Base-by-base conservation (phyloP, 2,329 filamentous ascomycete genomes). In the Didymosphaeria variabile region DNA sequence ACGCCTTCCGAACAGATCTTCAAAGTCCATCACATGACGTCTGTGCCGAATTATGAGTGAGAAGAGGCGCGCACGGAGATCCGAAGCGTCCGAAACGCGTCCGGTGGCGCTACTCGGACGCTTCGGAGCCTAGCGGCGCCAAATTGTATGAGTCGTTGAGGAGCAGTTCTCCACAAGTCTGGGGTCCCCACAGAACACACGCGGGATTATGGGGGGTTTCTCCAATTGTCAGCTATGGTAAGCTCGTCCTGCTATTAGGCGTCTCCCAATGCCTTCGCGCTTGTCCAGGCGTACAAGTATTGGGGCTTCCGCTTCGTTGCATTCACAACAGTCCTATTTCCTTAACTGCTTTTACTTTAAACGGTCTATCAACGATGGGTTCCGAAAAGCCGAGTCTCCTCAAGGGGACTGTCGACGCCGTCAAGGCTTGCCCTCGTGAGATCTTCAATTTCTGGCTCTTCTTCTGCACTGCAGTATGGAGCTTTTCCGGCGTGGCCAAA, bases 391-490 rank as follows among this genome's bases (percentile, higher is more conserved):
- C 55, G 47, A 61, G 59, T 55, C 47, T 61, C n/a, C 44, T 61
- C 9, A 61, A 58, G n/a, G 59, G 44, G 15, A 61, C 59, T 42
- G 38, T 57, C 12, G 59, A 58, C 9, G 49, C 54, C 12, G 47
- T 61, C 31, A 54, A 55, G 46, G 54, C 59, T 42, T 61, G 59
- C 45, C 59, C 59, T 31, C 42, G 26, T 31, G 59, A 61, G 38
- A 61, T 61, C n/a, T 61, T 61, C 44, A 61, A 61, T 21, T 3
- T 32, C 13, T 55, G 55, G 38, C 54, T 63, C 15, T 63, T 63
- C 44, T 63, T 63, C 44, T 60, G 61, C 32, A 63, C 61, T 15
- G 61, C 61, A 52, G 61, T 63, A 26, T 63, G 61, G 61, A 60
- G 58, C 49, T 60, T 63, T 31, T 60, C 61, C 2, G 61, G 58